These are phyloP conservation scores for Diaporthe humulicola DNA, from an alignment of 2,329 filamentous ascomycete species.

Conservation along the genomic window DNA sequence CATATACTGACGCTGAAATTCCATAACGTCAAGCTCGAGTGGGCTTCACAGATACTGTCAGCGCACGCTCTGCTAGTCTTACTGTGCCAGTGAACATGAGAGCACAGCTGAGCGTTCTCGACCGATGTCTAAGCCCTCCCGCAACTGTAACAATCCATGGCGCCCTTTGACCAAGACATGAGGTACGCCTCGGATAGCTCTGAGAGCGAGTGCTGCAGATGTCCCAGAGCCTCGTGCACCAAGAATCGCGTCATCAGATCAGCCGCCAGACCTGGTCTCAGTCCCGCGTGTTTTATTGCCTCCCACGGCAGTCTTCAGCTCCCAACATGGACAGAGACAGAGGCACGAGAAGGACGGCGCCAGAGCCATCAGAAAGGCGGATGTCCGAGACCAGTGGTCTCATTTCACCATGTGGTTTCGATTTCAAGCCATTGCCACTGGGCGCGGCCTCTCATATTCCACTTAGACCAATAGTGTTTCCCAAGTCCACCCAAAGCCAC, in stretches of 20 bases:
- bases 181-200: not conserved
- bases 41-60: not conserved
- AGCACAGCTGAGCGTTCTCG: not conserved
- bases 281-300: slow-evolving; percentile 10
- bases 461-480: not conserved
- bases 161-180: not conserved
- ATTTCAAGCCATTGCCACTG: not conserved
- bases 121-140: not conserved
- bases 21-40: not conserved
- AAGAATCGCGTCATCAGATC: slow-evolving; percentile 1
- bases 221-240: slow-evolving; percentile 8
- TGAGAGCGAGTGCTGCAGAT: not conserved
- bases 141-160: not conserved
- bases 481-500: slow-evolving; percentile 14
- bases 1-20: not conserved
- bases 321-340: slow-evolving; percentile 12
- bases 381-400: slow-evolving; percentile 26
- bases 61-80: not conserved
- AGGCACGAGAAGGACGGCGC: slow-evolving; percentile 8
- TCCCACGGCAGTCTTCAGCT: not conserved
- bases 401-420: slow-evolving; percentile 23
- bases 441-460: not conserved
- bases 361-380: not conserved
- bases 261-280: not conserved
- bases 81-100: not conserved